A percentile compares a stretch with the other conserved stretches of the same genome.
Conservation (phyloP, 805 yeast genomes). For the Lipomyces oligophaga region DNA sequence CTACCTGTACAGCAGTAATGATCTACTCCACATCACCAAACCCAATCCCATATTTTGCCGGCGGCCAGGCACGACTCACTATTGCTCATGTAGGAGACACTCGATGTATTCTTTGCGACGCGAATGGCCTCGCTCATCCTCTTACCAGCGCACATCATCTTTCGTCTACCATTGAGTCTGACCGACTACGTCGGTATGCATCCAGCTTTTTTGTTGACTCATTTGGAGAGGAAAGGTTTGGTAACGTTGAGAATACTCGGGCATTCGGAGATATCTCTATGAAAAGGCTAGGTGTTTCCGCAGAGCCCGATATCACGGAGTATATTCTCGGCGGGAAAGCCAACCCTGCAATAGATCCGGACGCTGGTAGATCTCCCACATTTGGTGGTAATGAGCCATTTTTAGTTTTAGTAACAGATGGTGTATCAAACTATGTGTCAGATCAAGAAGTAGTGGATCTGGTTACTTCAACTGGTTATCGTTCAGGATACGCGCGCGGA, state of each 20-base stretch:
- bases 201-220: conserved; percentile 74
- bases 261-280: conserved; percentile 85
- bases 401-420: conserved; percentile 78
- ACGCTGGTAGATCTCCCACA: neutral
- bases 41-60: conserved; percentile 52
- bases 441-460: conserved; percentile 93
- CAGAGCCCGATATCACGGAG: conserved; percentile 79
- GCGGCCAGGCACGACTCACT: conserved; percentile 60
- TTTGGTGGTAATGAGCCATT: conserved; percentile 48
- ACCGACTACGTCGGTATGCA: conserved; percentile 61
- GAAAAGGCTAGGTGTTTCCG: conserved; percentile 78
- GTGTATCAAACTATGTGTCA: conserved; percentile 71
- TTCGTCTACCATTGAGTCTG: conserved; percentile 69
- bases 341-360: conserved; percentile 34
- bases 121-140: conserved; percentile 70
- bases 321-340: conserved; percentile 25
- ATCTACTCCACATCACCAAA: conserved; percentile 46
- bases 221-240: conserved; percentile 85
- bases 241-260: conserved; percentile 84
- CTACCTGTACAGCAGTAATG: conserved; percentile 67
- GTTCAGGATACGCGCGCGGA: conserved; percentile 49
- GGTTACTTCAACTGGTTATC: conserved; percentile 48
- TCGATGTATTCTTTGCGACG: conserved; percentile 78
- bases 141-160: conserved; percentile 85
- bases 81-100: conserved; percentile 95